Evolutionary conservation across 352 stramenopile genomes (phyloP).

Genomic region (Phytophthora sp.): DNA sequence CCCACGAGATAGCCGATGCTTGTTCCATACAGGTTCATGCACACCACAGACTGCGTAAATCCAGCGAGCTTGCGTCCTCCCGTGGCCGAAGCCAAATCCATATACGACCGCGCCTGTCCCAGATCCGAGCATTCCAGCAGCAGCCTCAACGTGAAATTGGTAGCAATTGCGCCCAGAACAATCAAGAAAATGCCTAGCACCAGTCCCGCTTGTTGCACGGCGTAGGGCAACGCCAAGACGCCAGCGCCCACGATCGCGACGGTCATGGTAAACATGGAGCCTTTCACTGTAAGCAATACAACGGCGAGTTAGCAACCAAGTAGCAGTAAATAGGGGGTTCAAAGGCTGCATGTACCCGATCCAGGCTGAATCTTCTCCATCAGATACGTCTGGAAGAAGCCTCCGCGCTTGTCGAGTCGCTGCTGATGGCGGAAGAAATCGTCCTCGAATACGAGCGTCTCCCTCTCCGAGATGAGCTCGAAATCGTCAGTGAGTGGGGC

Average conservation of each 20-base stretch:
- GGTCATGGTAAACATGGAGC: slow-evolving; percentile 92
- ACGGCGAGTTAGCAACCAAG: slow-evolving; percentile 5
- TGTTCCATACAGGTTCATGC: slow-evolving; percentile 90
- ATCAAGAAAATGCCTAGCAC: slow-evolving; percentile 80
- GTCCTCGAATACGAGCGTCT: slow-evolving; percentile 84
- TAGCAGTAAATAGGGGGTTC: neutral
- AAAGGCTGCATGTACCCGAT: slow-evolving; percentile 52
- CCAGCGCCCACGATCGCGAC: slow-evolving; percentile 87
- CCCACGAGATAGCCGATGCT: slow-evolving; percentile 84
- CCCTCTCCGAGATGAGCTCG: slow-evolving; percentile 73
- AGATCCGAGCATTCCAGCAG: slow-evolving; percentile 83
- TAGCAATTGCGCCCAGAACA: slow-evolving; percentile 62
- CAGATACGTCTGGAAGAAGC: slow-evolving; percentile 78
- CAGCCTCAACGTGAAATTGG: slow-evolving; percentile 84
- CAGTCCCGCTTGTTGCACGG: slow-evolving; percentile 76
- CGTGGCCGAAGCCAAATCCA: slow-evolving; percentile 74
- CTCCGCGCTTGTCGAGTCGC: slow-evolving; percentile 34
- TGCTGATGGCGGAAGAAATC: slow-evolving; percentile 50
- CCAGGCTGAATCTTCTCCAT: slow-evolving; percentile 86
- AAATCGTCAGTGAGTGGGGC: slow-evolving; percentile 47
- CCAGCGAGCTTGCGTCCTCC: slow-evolving; percentile 66
- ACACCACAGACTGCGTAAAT: slow-evolving; percentile 84
- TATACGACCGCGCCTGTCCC: slow-evolving; percentile 80
- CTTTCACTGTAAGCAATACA: slow-evolving; percentile 68
- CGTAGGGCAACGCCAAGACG: slow-evolving; percentile 82